Base-by-base conservation (phyloP, 176 grass and related monocot genomes). In the Triticum turgidum region DNA sequence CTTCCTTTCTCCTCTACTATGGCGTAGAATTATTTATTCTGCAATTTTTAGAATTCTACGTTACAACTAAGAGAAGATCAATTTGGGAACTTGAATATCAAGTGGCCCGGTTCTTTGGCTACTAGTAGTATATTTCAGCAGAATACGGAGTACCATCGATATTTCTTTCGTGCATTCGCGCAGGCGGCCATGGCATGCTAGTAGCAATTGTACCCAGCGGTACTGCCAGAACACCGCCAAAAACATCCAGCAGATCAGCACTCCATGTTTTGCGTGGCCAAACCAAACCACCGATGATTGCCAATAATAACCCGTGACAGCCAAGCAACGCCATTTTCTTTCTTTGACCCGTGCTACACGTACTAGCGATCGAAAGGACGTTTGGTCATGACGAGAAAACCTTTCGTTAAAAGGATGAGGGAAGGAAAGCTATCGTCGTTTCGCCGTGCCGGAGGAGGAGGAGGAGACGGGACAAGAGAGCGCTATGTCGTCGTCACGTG, bases 401-500 rank as follows among this genome's bases (percentile, higher is more conserved):
- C 56, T 44, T 64, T 67, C 18, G 4, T 68, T 69, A 49, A 72
- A 75, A 65, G 27, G 47, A 52, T 6, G 52, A 47, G 3, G 47
- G 4, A 52, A 11, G 3, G 44, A 76, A 54, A 82, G 15, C 32
- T 14, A 11, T 65, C 4, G 5, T 64, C 4, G 5, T 14, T 37
- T 49, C 30, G 9, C 5, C 17, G 17, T 4, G 21, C 56, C 56
- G 56, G 56, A 24, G 33, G 25, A 51, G 32, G 47, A 24, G 21
- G 22, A 11, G 22, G 7, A n/a, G 9, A 69, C 44, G 67, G 7
- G 74, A 56, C 74, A 56, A 34, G 74, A 12, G 74, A 4, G 45
- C 24, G 47, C 9, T 1, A 0, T 62, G 65, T 76, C 52, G 12
- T 25, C 30, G 70, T 87, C 86, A 87, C 91, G 27, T 95, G 84